Evolutionary conservation across 805 yeast species (phyloP).

Genomic region (Wickerhamomyces canadensis): DNA sequence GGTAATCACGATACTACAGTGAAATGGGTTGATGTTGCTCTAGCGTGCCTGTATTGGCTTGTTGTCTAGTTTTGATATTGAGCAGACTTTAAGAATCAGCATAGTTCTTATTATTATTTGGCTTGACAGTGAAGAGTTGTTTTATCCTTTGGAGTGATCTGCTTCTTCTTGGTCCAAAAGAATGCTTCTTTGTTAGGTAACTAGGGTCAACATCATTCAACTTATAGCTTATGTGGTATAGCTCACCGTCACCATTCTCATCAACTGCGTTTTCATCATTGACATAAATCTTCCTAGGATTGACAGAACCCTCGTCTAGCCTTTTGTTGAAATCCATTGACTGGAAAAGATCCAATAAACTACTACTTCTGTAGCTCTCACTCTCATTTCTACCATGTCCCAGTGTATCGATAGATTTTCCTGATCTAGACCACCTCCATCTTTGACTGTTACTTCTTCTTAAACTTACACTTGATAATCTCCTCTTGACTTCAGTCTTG

Average conservation of each 20-base stretch:
- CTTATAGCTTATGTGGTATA: neutral
- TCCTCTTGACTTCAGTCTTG: slow-evolving; percentile 7
- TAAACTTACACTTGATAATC: slow-evolving; percentile 3
- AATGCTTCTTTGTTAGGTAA: neutral
- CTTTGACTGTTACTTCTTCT: slow-evolving; percentile 1
- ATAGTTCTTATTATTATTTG: too few relatives aligned
- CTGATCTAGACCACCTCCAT: neutral
- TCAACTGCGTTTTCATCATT: neutral
- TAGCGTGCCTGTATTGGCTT: too few relatives aligned
- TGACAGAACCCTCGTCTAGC: neutral
- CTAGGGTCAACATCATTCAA: neutral
- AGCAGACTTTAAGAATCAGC: too few relatives aligned
- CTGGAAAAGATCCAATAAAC: neutral
- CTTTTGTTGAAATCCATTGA: neutral
- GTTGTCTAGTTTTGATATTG: too few relatives aligned
- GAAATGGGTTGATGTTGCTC: too few relatives aligned
- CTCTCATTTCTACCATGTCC: neutral
- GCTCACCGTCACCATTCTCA: neutral
- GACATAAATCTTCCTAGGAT: neutral
- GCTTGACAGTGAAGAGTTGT: too few relatives aligned
- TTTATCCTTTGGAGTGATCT: neutral
- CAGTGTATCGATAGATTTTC: neutral
- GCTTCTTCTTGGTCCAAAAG: neutral
- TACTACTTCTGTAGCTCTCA: neutral
- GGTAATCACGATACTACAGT: too few relatives aligned